These are phyloP conservation scores for Aegle marmelos DNA, from an alignment of 345 rosid species.

Conservation along the genomic window DNA sequence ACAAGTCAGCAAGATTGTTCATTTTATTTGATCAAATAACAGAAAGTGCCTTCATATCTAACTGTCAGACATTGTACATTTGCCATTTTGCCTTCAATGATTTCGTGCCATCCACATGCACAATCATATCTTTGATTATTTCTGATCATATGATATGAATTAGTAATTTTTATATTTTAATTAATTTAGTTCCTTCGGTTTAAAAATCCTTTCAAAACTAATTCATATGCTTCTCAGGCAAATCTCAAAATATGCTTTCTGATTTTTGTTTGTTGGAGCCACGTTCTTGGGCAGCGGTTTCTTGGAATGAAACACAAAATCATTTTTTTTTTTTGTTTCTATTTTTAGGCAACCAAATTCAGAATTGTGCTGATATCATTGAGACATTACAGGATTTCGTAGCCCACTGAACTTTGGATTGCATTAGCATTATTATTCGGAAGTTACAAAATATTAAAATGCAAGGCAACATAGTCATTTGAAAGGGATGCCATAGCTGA, in stretches of 20 bases:
- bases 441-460: background rate
- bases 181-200: background rate
- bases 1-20: background rate
- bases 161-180: background rate
- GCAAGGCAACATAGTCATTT: background rate
- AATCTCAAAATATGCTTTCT: background rate
- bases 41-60: background rate
- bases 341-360: background rate
- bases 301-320: conserved; percentile 22
- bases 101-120: conserved; percentile 28
- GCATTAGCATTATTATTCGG: background rate
- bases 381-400: background rate
- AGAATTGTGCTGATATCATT: conserved; percentile 7
- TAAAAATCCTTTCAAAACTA: background rate
- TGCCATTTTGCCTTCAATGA: background rate
- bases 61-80: conserved; percentile 13
- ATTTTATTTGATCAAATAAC: background rate
- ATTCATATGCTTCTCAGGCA: conserved; percentile 1
- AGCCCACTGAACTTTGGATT: background rate
- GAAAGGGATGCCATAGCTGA: background rate
- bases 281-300: conserved; percentile 38
- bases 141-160: background rate
- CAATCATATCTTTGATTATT: background rate
- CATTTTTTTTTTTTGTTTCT: background rate
- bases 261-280: conserved; percentile 34